phyloP scores from a whole-genome alignment of 306 rosid species.

The Lablab purpureus region DNA sequence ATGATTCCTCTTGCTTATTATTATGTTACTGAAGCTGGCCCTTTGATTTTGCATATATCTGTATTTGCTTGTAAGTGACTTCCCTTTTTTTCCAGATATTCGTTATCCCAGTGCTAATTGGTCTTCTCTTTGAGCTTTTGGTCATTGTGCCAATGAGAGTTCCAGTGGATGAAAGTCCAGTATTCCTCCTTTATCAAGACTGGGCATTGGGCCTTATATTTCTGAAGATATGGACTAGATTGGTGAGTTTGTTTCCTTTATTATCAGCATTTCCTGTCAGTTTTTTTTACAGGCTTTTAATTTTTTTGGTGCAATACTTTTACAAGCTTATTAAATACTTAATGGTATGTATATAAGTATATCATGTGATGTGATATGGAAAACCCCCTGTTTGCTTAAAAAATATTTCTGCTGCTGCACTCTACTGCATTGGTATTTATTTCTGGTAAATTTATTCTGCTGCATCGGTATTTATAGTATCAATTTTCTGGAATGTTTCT shows the following conservation, averaged over 20 bases:
- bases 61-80: conserved; percentile 29
- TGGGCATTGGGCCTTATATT: conserved; percentile 99
- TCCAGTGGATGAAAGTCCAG: conserved; percentile 99
- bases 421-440: too few species aligned
- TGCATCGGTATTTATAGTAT: conserved; percentile 13
- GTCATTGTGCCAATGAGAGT: conserved; percentile 99
- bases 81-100: conserved; percentile 69
- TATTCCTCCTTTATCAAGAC: conserved; percentile 96
- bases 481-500: conserved; percentile 2
- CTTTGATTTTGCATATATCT: conserved; percentile 25
- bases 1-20: conserved; percentile 29
- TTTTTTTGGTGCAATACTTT: neutral
- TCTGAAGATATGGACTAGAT: conserved; percentile 99
- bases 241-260: conserved; percentile 66
- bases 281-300: conserved; percentile 8
- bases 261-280: neutral
- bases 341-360: neutral
- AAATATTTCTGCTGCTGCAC: neutral
- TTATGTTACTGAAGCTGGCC: neutral
- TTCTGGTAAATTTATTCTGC: conserved; percentile 23
- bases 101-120: conserved; percentile 93
- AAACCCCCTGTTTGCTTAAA: conserved; percentile 1
- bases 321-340: conserved; percentile 14
- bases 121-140: conserved; percentile 98
- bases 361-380: neutral